A percentile compares a stretch with the other conserved stretches of the same genome.
Evolutionary conservation across 202 grass and related monocot species (phyloP).

Genomic region (Setaria italica): DNA sequence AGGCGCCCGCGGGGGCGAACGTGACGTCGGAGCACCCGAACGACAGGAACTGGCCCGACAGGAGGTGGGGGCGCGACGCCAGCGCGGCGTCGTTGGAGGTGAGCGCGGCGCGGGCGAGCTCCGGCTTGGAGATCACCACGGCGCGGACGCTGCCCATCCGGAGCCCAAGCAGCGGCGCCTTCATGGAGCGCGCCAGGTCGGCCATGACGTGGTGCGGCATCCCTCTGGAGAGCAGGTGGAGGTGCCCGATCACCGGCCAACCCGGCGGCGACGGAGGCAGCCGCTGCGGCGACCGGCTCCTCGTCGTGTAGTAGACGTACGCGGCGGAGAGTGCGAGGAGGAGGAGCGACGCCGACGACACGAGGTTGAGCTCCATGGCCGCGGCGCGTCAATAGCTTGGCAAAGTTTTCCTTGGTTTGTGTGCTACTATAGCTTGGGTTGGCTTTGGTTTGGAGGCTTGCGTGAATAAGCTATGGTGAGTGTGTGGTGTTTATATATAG

Average conservation of each 20-base stretch:
- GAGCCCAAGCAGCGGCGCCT: neutral
- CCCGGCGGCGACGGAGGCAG: constrained; percentile 2
- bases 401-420: neutral
- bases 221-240: neutral
- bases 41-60: neutral
- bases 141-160: neutral
- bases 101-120: neutral
- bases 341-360: neutral
- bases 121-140: neutral
- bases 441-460: neutral
- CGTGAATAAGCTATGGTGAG: neutral
- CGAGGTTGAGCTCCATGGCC: constrained; percentile 2
- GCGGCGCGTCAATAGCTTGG: neutral
- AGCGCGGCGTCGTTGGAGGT: neutral
- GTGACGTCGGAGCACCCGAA: neutral
- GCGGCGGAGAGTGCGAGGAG: neutral
- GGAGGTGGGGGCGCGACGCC: neutral
- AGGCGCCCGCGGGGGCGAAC: neutral
- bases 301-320: neutral
- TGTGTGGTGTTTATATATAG: neutral
- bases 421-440: neutral
- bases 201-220: neutral
- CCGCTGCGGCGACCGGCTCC: neutral
- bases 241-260: neutral
- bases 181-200: neutral